Conservation (phyloP, 2,329 filamentous ascomycete genomes). For the Simplicillium aogashimaense region DNA sequence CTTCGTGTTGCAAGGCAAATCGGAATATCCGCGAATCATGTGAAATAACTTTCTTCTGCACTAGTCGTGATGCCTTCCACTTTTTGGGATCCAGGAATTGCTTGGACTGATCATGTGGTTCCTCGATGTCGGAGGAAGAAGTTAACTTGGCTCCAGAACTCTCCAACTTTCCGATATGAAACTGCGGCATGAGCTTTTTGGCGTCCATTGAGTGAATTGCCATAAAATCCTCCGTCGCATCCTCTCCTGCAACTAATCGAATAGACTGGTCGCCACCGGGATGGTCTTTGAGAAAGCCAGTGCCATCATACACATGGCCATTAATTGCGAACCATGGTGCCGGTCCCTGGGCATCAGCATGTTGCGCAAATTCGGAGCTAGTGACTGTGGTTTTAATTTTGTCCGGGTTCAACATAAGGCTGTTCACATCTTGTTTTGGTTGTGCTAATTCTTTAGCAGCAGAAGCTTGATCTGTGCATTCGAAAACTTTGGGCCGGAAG, state of each 20-base stretch:
- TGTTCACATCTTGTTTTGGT: not conserved
- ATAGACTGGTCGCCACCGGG: conserved; percentile 76
- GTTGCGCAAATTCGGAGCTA: not conserved
- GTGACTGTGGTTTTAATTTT: not conserved
- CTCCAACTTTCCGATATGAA: conserved; percentile 69
- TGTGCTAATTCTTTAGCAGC: too few species aligned
- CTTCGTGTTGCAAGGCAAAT: conserved; percentile 60
- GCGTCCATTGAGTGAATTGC: conserved; percentile 82
- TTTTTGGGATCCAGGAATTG: conserved; percentile 55
- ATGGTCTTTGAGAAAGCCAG: conserved; percentile 62
- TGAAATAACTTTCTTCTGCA: conserved; percentile 54
- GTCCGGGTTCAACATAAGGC: not conserved
- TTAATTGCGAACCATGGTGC: conserved; percentile 69
- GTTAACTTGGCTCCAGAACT: conserved; percentile 32
- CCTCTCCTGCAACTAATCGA: conserved; percentile 61
- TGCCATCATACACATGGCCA: conserved; percentile 75
- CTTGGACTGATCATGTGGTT: conserved; percentile 24
- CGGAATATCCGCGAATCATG: conserved; percentile 67
- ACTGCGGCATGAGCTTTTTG: conserved; percentile 71
- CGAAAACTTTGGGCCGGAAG: too few species aligned
- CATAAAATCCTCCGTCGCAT: conserved; percentile 74
- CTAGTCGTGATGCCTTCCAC: conserved; percentile 59
- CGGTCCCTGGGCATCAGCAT: not conserved
- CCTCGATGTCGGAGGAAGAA: conserved; percentile 17
- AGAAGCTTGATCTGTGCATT: too few species aligned